phyloP scores from a whole-genome alignment of 441 rosid species.

The Pelargonium citronellum region DNA sequence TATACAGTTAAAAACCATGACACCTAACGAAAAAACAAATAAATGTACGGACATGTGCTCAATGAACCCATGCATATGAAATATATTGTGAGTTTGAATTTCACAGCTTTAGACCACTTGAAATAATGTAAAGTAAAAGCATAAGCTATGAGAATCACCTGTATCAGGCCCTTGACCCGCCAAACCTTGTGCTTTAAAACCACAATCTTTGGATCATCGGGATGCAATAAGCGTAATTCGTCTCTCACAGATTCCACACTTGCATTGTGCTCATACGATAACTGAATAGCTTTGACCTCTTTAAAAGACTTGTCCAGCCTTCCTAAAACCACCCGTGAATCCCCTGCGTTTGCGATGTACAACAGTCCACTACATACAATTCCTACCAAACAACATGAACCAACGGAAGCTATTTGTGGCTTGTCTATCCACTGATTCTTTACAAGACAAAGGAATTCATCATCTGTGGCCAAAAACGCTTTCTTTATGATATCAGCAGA shows the following conservation, averaged over 20 bases:
- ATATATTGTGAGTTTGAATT: too few species aligned
- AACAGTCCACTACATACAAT: slow-evolving; percentile 71
- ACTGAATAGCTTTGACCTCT: slow-evolving; percentile 70
- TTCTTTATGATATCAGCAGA: slow-evolving; percentile 67
- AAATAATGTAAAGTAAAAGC: background rate
- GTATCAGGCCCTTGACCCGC: slow-evolving; percentile 95
- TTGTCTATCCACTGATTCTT: slow-evolving; percentile 62
- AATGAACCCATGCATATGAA: too few species aligned
- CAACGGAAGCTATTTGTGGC: slow-evolving; percentile 91
- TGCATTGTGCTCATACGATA: slow-evolving; percentile 83
- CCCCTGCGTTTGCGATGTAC: slow-evolving; percentile 81
- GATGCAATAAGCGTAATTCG: slow-evolving; percentile 70
- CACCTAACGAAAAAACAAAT: too few species aligned
- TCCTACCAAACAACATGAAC: slow-evolving; percentile 85
- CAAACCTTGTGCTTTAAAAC: slow-evolving; percentile 84
- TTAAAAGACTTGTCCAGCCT: slow-evolving; percentile 68
- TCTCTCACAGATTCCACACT: slow-evolving; percentile 77
- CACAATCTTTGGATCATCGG: slow-evolving; percentile 79
- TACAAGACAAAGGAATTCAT: slow-evolving; percentile 72
- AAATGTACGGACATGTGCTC: too few species aligned
- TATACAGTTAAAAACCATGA: too few species aligned
- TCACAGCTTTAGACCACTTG: background rate
- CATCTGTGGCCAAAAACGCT: slow-evolving; percentile 91
- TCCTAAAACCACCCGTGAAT: slow-evolving; percentile 91
- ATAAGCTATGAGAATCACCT: slow-evolving; percentile 36